Evolutionary conservation across 768 basidiomycete species (phyloP).

Genomic region (Rhodotorula graminis): DNA sequence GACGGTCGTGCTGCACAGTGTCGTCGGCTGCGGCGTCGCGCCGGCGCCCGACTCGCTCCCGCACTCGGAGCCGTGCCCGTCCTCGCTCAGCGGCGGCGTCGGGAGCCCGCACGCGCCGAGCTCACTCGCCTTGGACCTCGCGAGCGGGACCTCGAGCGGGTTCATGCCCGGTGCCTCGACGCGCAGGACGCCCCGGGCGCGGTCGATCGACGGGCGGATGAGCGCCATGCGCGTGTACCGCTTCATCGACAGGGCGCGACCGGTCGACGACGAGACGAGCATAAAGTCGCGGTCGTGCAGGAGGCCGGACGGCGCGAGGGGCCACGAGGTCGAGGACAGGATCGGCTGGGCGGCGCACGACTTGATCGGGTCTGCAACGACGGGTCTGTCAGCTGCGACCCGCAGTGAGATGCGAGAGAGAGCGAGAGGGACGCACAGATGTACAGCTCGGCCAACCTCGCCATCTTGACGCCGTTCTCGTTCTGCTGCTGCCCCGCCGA

Average conservation of each 20-base stretch:
- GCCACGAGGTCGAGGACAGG: constrained; percentile 16
- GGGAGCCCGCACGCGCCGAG: neutral
- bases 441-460: constrained; percentile 3
- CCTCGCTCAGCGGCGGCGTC: neutral
- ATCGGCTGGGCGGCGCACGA: constrained; percentile 40
- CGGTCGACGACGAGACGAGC: constrained; percentile 34
- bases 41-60: too few species aligned
- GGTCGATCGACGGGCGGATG: constrained; percentile 32
- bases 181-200: neutral
- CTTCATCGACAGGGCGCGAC: constrained; percentile 40
- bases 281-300: constrained; percentile 41
- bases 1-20: constrained; percentile 27
- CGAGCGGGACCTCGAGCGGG: constrained; percentile 30
- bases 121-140: neutral
- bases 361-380: constrained; percentile 40
- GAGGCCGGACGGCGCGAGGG: constrained; percentile 36
- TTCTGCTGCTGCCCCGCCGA: too few species aligned
- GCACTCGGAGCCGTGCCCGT: neutral
- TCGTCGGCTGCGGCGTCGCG: neutral
- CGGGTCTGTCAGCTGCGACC: neutral
- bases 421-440: constrained; percentile 14
- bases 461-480: neutral
- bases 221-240: constrained; percentile 40
- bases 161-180: constrained; percentile 22
- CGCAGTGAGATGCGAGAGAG: too few species aligned